Conservation (phyloP, 352 stramenopile genomes). For the Phytophthora tubulina region DNA sequence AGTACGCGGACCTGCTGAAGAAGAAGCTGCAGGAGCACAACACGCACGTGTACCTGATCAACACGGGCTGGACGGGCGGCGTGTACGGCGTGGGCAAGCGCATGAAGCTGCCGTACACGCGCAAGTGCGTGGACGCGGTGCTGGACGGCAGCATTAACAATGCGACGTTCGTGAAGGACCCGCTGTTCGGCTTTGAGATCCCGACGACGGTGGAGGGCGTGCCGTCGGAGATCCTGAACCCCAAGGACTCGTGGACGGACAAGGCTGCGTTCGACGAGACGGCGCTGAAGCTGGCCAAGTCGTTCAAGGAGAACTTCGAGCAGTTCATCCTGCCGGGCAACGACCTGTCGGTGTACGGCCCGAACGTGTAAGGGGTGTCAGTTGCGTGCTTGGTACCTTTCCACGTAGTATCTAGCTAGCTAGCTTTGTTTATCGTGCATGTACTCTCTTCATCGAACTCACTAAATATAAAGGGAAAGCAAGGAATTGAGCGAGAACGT, state of each 20-base stretch:
- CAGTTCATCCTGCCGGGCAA: constrained; percentile 86
- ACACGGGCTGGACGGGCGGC: constrained; percentile 97
- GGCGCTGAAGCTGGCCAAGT: constrained; percentile 75
- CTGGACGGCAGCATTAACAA: constrained; percentile 76
- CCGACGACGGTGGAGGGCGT: constrained; percentile 69
- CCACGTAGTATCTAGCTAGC: background rate
- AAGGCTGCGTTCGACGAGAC: constrained; percentile 84
- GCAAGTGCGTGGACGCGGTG: constrained; percentile 80
- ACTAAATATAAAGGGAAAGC: constrained; percentile 28
- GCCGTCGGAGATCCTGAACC: constrained; percentile 80
- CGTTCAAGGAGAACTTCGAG: constrained; percentile 89
- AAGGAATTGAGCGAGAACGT: background rate
- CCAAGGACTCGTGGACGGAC: constrained; percentile 79
- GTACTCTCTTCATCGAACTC: constrained; percentile 32
- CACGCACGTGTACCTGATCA: constrained; percentile 96
- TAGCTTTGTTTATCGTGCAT: constrained; percentile 22
- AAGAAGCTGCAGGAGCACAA: constrained; percentile 96
- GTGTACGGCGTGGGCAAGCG: constrained; percentile 94
- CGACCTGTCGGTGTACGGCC: constrained; percentile 74
- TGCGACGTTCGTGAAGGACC: constrained; percentile 71
- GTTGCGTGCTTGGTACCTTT: no score
- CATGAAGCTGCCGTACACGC: constrained; percentile 94
- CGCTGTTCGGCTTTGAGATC: constrained; percentile 80
- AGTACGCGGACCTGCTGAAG: constrained; percentile 97
- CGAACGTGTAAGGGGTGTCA: constrained; percentile 49